Conservation (phyloP, 164 flowering plant genomes). For the Stephania japonica region DNA sequence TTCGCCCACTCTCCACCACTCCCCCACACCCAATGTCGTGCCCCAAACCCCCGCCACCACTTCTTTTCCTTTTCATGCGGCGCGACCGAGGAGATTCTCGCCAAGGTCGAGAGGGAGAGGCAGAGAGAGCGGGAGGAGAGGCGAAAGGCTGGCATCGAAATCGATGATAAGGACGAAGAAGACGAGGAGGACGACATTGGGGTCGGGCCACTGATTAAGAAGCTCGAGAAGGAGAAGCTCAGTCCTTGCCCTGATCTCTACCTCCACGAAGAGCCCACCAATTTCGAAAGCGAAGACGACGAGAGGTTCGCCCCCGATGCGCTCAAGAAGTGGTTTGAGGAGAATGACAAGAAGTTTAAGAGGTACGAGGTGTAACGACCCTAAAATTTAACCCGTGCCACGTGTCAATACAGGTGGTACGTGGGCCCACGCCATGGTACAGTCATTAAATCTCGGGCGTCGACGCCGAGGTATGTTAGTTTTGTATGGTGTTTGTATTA, state of each 20-base stretch:
- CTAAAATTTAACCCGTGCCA: no score
- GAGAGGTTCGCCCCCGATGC: conserved; percentile 39
- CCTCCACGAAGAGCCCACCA: conserved; percentile 45
- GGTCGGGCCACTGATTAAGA: conserved; percentile 53
- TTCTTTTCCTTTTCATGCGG: conserved; percentile 10
- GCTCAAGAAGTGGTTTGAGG: conserved; percentile 23
- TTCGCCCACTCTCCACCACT: no score
- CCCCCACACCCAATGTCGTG: no score
- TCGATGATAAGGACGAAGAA: conserved; percentile 26
- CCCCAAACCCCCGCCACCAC: neutral
- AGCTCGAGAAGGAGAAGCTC: conserved; percentile 49
- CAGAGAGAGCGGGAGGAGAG: conserved; percentile 47
- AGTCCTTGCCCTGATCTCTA: conserved; percentile 20
- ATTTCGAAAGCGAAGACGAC: conserved; percentile 61
- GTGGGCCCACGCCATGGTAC: no score
- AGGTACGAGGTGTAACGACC: conserved; percentile 51
- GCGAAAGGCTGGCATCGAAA: conserved; percentile 35
- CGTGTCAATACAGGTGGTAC: no score
- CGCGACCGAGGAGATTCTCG: conserved; percentile 33
- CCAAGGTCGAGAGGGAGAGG: conserved; percentile 46
- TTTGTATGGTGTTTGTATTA: no score
- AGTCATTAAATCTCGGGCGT: no score
- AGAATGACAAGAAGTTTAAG: conserved; percentile 47
- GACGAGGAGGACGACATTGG: conserved; percentile 77
- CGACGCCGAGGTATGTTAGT: no score